A percentile compares a stretch with the other conserved stretches of the same genome.
phyloP scores from a whole-genome alignment of 2,329 filamentous ascomycete species.

The Colletotrichum noveboracense region DNA sequence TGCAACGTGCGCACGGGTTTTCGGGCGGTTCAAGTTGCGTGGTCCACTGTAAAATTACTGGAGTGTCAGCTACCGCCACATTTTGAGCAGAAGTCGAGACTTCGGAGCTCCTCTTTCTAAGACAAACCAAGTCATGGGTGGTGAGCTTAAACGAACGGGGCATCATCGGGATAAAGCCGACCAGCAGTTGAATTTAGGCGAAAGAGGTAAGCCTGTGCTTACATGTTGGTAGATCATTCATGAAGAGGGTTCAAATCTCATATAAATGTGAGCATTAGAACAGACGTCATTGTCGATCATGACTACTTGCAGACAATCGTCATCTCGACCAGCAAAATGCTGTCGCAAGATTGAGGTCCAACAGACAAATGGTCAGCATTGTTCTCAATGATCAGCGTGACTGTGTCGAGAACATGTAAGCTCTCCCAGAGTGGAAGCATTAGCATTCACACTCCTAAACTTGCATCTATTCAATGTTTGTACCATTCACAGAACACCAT shows the following conservation, averaged over 20 bases:
- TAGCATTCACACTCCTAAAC: not conserved
- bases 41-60: not conserved
- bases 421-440: not conserved
- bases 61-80: not conserved
- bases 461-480: not conserved
- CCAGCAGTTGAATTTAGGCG: not conserved
- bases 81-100: not conserved
- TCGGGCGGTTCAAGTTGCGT: not conserved
- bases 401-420: not conserved
- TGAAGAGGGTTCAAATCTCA: not conserved
- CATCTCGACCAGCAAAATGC: not conserved
- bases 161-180: not conserved
- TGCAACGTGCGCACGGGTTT: not conserved
- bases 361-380: not conserved
- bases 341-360: not conserved
- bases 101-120: not conserved
- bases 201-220: not conserved
- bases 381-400: not conserved
- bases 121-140: not conserved
- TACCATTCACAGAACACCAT: not conserved
- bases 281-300: not conserved
- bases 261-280: not conserved
- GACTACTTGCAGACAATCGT: not conserved
- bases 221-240: not conserved
- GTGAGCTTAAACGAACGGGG: not conserved